phyloP scores from a whole-genome alignment of 768 basidiomycete species.

The Lepiota venenata region DNA sequence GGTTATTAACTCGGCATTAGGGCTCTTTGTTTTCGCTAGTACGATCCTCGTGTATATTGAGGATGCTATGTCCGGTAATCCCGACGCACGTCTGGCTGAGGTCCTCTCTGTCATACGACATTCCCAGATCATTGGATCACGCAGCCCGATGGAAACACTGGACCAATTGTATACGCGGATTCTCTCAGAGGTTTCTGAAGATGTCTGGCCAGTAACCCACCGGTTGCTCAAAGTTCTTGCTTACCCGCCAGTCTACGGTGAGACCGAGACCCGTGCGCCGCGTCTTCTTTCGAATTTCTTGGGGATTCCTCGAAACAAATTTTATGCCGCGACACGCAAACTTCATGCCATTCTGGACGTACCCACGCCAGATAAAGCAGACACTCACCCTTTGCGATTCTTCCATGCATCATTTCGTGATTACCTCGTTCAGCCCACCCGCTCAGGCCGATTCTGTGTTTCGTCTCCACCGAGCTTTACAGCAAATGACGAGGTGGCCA shows the following conservation, averaged over 20 bases:
- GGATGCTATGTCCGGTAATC: constrained; percentile 7
- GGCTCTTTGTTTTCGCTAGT: constrained; percentile 13
- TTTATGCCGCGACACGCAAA: not conserved
- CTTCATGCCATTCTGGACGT: not conserved
- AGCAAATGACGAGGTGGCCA: too few relatives aligned
- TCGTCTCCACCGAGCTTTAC: too few relatives aligned
- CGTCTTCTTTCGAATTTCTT: not conserved
- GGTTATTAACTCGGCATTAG: constrained; percentile 7
- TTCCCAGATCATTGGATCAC: too few relatives aligned
- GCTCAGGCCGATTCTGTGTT: not conserved
- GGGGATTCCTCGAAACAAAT: not conserved
- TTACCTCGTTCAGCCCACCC: not conserved
- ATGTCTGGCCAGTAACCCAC: not conserved
- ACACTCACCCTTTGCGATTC: not conserved
- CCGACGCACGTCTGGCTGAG: not conserved
- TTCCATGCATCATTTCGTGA: not conserved
- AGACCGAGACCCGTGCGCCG: not conserved
- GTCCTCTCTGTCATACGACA: not conserved
- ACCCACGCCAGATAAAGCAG: not conserved
- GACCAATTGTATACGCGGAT: not conserved
- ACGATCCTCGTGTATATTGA: constrained; percentile 7
- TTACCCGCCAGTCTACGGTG: not conserved
- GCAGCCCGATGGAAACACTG: not conserved
- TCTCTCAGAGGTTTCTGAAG: not conserved
- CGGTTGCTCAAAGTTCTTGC: not conserved